Conservation (phyloP, 495 filamentous ascomycete species). For the Neurospora sp. region DNA sequence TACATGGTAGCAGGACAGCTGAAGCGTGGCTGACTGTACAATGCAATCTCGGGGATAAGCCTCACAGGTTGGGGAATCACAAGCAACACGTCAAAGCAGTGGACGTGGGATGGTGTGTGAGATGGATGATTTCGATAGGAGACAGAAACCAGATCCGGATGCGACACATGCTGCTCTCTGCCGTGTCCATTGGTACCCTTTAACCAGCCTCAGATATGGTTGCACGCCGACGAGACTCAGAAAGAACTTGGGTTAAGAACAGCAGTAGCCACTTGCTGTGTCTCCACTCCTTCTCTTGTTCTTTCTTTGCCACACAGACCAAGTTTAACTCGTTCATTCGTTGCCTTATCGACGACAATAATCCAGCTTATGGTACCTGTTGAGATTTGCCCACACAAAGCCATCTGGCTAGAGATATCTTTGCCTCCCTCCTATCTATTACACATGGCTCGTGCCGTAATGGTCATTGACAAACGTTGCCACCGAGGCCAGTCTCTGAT, state of each 20-base stretch:
- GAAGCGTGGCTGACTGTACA: not conserved
- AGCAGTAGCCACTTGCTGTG: too few species aligned
- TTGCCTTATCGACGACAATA: not conserved
- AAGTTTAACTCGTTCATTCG: not conserved
- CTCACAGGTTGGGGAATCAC: not conserved
- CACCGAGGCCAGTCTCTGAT: not conserved
- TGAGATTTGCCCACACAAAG: not conserved
- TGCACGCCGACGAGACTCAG: not conserved
- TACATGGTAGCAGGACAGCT: not conserved
- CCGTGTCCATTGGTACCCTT: not conserved
- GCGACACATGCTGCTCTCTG: not conserved
- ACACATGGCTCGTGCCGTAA: not conserved
- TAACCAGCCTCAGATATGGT: not conserved
- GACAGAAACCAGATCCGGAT: not conserved
- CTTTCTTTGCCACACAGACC: not conserved
- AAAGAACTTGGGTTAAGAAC: too few species aligned
- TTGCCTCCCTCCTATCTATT: not conserved
- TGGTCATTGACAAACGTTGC: not conserved
- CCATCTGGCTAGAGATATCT: not conserved
- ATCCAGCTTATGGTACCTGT: not conserved
- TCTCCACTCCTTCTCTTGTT: not conserved
- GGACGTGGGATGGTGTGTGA: not conserved
- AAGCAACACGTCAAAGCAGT: not conserved
- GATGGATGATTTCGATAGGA: not conserved
- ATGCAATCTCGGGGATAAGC: not conserved